Base-by-base conservation (phyloP, 2,329 filamentous ascomycete genomes). In the Phyllosticta citriasiana region DNA sequence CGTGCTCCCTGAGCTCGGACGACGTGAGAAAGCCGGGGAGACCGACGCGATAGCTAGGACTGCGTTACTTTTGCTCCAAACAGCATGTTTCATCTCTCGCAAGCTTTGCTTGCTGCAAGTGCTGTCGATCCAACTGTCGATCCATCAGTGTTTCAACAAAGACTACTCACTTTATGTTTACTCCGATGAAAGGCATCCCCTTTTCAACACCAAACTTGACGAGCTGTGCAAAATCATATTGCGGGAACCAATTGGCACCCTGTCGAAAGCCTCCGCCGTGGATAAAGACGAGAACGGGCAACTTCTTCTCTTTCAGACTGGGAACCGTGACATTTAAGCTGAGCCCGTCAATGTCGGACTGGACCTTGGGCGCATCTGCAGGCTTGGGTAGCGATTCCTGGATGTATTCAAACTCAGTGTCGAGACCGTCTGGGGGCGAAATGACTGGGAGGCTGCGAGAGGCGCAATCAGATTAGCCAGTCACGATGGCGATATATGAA, bases 321-420 rank as follows among this genome's bases (percentile, higher is more conserved):
- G 81, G 80, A 0, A 78, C 71, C 0, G 78, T 77, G 55, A 84
- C 77, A 63, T 82, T 82, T 19, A 83, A 68, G 56, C 80, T 82
- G 25, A 84, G 69, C 33, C 80, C 77, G 57, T 82, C 77, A 2
- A 75, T 64, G 24, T 80, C 80, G 10, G 78, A 82, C 57, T 76
- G 72, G 4, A 61, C 26, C 1, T 73, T 71, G 53, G 75, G 54
- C 22, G 54, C 14, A 16, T 47, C 40, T 3, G 54, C 24, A 57
- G 50, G 71, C 3, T 68, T 16, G 4, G 79, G 76, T 0, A 82
- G 68, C 0, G 71, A 66, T 8, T 82, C 73, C 60, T 83, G 81
- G 16, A 83, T 76, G 61, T 80, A 74, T 2, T 68, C 65, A n/a
- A 78, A 75, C 61, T 83, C 81, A 2, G 70, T 65, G 47, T 81